A percentile compares a stretch with the other conserved stretches of the same genome.
Evolutionary conservation across 2,329 filamentous ascomycete genomes (phyloP).

Genomic region (Fusarium scirpi): DNA sequence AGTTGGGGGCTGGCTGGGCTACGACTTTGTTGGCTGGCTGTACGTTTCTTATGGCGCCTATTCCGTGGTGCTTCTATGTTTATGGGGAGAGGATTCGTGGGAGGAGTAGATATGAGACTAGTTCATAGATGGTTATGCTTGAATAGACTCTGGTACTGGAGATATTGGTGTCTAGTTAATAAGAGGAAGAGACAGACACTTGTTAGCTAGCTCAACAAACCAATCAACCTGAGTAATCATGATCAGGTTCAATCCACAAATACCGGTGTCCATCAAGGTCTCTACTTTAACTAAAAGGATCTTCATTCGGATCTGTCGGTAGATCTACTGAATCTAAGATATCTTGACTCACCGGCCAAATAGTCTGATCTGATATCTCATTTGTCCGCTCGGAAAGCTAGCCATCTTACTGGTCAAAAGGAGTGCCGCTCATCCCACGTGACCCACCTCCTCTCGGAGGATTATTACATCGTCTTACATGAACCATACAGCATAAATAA

Average conservation of each 20-base stretch:
- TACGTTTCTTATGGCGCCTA: slow-evolving; percentile 27
- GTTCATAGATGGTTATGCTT: not conserved
- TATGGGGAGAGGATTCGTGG: slow-evolving; percentile 9
- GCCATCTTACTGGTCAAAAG: not conserved
- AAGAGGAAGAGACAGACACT: too few relatives aligned
- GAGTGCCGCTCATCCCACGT: not conserved
- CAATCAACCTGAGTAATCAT: not conserved
- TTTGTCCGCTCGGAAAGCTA: slow-evolving; percentile 18
- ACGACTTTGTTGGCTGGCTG: slow-evolving; percentile 9
- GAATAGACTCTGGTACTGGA: too few relatives aligned
- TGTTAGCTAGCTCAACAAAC: too few relatives aligned
- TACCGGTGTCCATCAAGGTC: not conserved
- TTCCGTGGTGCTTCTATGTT: slow-evolving; percentile 33
- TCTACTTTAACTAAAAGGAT: not conserved
- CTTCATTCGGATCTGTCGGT: not conserved
- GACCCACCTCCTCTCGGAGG: not conserved
- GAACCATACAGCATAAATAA: slow-evolving; percentile 13
- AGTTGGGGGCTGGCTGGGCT: slow-evolving; percentile 22
- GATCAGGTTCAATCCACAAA: too few relatives aligned
- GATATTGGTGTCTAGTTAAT: too few relatives aligned
- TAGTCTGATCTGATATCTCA: not conserved
- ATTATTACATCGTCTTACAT: slow-evolving; percentile 10
- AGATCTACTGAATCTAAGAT: not conserved
- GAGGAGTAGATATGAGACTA: slow-evolving; percentile 30
- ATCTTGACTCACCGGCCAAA: not conserved